These are phyloP conservation scores for Cytospora schulzeri DNA, from an alignment of 2,329 filamentous ascomycete genomes.

Conservation along the genomic window DNA sequence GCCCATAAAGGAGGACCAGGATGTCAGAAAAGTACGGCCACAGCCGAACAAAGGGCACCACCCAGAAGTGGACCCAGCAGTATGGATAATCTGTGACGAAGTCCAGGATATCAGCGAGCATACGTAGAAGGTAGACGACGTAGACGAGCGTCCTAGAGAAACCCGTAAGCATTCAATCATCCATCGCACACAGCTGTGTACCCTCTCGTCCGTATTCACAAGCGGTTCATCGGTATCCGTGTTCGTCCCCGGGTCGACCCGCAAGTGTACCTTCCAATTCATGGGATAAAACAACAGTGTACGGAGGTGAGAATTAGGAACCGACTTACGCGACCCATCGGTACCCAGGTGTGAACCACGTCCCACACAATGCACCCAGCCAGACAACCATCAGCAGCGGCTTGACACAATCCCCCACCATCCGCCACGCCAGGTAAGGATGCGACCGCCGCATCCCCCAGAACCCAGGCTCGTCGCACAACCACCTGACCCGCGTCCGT, in stretches of 20 bases:
- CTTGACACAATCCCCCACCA: neutral
- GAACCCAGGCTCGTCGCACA: neutral
- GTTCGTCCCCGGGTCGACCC: constrained; percentile 43
- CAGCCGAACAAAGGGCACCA: neutral
- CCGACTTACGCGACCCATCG: neutral
- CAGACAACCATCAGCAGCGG: neutral
- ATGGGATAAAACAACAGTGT: neutral
- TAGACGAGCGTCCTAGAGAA: neutral
- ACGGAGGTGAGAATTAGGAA: neutral
- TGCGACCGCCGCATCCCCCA: neutral
- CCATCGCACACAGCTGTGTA: constrained; percentile 39
- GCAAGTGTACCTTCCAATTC: too few relatives aligned
- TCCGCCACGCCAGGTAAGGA: neutral
- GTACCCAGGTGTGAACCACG: neutral
- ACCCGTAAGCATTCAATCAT: constrained; percentile 36
- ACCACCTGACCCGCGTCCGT: neutral
- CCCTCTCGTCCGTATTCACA: constrained; percentile 41
- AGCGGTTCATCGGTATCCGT: constrained; percentile 40
- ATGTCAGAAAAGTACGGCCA: neutral
- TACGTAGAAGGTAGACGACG: neutral
- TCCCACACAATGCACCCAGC: neutral
- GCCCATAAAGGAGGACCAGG: neutral
- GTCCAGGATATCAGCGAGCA: neutral
- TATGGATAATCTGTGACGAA: neutral
- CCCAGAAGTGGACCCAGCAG: neutral